These are phyloP conservation scores for Hymenoscyphus fructigenus DNA, from an alignment of 2,329 filamentous ascomycete genomes.

Conservation along the genomic window DNA sequence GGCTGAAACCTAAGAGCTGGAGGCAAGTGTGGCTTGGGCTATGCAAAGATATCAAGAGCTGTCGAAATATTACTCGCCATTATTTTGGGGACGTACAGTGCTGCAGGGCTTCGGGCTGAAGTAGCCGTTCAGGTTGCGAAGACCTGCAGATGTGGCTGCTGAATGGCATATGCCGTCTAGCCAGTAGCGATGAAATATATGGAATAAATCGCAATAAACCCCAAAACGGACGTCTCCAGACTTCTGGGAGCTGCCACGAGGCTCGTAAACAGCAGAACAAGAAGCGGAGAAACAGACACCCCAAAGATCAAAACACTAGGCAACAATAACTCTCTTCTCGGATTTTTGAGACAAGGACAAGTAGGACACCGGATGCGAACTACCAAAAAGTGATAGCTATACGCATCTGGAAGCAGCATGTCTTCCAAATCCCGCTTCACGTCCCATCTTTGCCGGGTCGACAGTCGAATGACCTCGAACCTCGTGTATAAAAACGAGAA, in stretches of 20 bases:
- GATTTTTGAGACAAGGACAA: background rate
- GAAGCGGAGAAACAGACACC: background rate
- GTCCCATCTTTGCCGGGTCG: too few species aligned
- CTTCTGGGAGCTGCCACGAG: background rate
- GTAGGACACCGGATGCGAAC: background rate
- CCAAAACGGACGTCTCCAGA: background rate
- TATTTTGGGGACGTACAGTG: background rate
- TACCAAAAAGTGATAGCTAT: background rate
- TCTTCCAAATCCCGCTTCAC: background rate
- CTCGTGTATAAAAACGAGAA: background rate
- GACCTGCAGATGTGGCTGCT: constrained; percentile 1
- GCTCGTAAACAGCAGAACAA: background rate
- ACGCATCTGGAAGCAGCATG: background rate
- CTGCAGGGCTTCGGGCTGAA: constrained; percentile 3
- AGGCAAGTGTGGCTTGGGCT: constrained; percentile 4
- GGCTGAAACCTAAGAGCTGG: constrained; percentile 2
- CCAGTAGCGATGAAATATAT: background rate
- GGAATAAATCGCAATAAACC: background rate
- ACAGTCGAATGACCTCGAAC: background rate
- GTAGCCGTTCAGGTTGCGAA: background rate
- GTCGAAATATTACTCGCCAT: background rate
- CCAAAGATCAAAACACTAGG: background rate
- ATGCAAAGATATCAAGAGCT: background rate
- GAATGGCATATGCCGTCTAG: background rate
- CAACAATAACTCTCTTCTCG: background rate